phyloP scores from a whole-genome alignment of 2,329 filamentous ascomycete species.

The Thermothelomyces thermophilus region DNA sequence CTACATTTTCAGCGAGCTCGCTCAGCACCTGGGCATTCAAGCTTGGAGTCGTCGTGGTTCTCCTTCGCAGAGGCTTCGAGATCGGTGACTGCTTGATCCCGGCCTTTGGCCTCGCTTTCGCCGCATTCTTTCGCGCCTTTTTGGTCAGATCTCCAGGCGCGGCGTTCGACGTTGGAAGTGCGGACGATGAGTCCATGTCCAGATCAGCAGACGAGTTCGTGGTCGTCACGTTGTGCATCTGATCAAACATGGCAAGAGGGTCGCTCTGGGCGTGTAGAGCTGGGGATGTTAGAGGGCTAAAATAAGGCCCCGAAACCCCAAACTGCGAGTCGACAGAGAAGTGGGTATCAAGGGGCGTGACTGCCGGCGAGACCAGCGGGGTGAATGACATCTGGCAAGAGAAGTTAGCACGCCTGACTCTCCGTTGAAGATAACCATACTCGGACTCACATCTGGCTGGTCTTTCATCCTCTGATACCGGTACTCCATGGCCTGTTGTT shows the following conservation, averaged over 20 bases:
- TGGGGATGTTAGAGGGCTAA: constrained; percentile 76
- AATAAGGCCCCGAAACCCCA: constrained; percentile 64
- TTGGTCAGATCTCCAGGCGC: constrained; percentile 45
- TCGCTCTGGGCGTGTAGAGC: constrained; percentile 68
- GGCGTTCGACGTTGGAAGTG: constrained; percentile 28
- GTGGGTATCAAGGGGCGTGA: constrained; percentile 69
- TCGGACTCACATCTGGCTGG: constrained; percentile 54
- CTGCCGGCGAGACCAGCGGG: constrained; percentile 75
- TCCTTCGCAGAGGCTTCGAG: constrained; percentile 57
- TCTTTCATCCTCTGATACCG: constrained; percentile 61
- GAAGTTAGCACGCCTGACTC: constrained; percentile 21
- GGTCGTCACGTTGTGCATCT: constrained; percentile 37
- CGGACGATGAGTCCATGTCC: constrained; percentile 42
- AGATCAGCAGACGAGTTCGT: constrained; percentile 53
- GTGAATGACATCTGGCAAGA: constrained; percentile 63
- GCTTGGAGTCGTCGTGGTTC: constrained; percentile 45
- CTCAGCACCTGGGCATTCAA: constrained; percentile 50
- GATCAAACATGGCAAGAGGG: constrained; percentile 39
- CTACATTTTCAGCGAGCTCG: constrained; percentile 43
- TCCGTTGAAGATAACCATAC: constrained; percentile 9
- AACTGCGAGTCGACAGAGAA: constrained; percentile 56
- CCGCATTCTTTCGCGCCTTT: constrained; percentile 47
- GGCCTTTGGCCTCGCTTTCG: constrained; percentile 46
- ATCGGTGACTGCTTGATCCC: constrained; percentile 66
- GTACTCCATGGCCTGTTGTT: constrained; percentile 59